Percentiles rank a stretch among this genome's conserved stretches.
Evolutionary conservation across 2,329 filamentous ascomycete genomes (phyloP).

Genomic region (Aurifilum marmelostoma): DNA sequence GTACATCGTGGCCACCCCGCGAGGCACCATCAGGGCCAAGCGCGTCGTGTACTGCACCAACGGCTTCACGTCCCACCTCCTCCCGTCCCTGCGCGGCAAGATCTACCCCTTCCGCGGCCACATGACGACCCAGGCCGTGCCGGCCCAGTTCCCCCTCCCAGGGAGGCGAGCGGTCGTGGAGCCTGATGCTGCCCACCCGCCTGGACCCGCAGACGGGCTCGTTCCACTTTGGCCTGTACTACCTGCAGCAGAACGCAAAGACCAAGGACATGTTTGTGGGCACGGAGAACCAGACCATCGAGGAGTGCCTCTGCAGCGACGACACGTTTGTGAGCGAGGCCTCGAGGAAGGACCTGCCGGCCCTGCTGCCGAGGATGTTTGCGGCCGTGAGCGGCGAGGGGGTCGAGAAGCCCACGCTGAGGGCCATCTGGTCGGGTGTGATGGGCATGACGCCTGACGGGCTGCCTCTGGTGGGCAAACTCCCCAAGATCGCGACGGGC

Average conservation of each 20-base stretch:
- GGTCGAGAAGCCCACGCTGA: constrained; percentile 4
- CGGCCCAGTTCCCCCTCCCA: background rate
- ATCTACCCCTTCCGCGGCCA: constrained; percentile 43
- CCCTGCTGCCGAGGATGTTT: constrained; percentile 13
- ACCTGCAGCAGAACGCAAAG: constrained; percentile 23
- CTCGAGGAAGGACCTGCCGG: constrained; percentile 2
- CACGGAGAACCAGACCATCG: constrained; percentile 16
- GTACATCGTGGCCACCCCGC: constrained; percentile 55
- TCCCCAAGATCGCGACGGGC: constrained; percentile 29
- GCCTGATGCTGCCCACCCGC: constrained; percentile 1
- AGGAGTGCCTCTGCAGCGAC: constrained; percentile 18
- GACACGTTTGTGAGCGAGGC: constrained; percentile 11
- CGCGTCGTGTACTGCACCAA: constrained; percentile 69
- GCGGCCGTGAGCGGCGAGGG: background rate
- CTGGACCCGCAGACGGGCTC: constrained; percentile 8
- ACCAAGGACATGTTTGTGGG: constrained; percentile 21
- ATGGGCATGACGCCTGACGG: constrained; percentile 37
- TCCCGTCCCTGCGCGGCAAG: constrained; percentile 60
- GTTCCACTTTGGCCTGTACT: constrained; percentile 20
- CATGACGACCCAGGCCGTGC: constrained; percentile 10
- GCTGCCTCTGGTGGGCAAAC: constrained; percentile 35
- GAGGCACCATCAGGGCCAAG: constrained; percentile 56
- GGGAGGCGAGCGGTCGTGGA: constrained; percentile 5
- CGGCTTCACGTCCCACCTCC: constrained; percentile 64
- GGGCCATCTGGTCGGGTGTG: constrained; percentile 36